Evolutionary conservation across 2,329 filamentous ascomycete genomes (phyloP), one percentile per base, ranked within the genome.

Genomic region (Grosmannia clavigera): DNA sequence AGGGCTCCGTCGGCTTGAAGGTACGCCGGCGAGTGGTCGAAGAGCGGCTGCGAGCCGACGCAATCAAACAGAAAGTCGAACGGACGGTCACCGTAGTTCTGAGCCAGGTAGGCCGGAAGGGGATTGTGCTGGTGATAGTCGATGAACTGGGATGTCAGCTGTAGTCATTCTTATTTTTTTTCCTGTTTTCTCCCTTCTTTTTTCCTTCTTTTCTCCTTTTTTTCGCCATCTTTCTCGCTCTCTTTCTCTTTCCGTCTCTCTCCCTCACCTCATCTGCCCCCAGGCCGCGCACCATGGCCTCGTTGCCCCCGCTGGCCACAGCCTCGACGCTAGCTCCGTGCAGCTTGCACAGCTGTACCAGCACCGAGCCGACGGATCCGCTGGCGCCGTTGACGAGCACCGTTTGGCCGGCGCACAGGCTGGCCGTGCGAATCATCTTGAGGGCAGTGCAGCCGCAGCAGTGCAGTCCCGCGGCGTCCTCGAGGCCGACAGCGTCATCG

Each of bases 351-450:
- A 78, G 72, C 66, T 80, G 78, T 50, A 78, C 67, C 1, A 72
- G 69, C 58, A 79, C 64, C 16, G 71, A 71, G 11, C 78, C 78
- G 7, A 80, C 74, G 6, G 77, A 78, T 0, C 78, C 77, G 62
- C 76, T 78, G 19, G 76, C 78, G 2, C 76, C 78, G 61, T 79
- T 77, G 0, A 80, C 69, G 52, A 80, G 63, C 35, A 79, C 74
- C 1, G 69, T 66, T 46, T 73, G 68, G 0, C 77, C 74, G n/a
- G 9, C 66, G 65, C 6, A 19, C 10, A 58, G 56, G 59, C 59
- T 59, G 1, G 69, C 67, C 27, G 66, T 65, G 11, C 61, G 61
- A 16, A 72, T 53, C 56, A 70, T 54, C 19, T 68, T 58, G 16
- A 63, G 60, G 0, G 67, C 69, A 6, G 70, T 73, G 61, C 71